Evolutionary conservation across 1,284 basidiomycete genomes (phyloP), one percentile per base, ranked within the genome.

Genomic region (Leccinum subrobustum): DNA sequence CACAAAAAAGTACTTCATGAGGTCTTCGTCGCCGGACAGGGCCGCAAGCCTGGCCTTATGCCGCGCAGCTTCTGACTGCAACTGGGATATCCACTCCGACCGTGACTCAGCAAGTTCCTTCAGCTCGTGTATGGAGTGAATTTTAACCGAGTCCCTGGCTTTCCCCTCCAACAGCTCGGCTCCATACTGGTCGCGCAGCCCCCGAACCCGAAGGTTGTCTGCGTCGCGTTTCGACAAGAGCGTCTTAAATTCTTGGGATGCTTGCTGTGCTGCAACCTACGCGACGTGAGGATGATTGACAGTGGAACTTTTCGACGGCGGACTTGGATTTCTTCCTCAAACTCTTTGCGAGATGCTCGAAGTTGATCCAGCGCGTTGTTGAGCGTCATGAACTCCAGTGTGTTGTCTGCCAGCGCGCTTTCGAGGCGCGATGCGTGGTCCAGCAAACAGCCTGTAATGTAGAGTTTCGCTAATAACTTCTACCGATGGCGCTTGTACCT

Each of bases 1-100:
- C 52, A 80, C 78, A 65, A 86, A 78, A 64, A 95, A 79, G 70
- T 92, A 92, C 3, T 79, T 76, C 68, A 96, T 82, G 52, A 93
- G 79, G 55, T 92, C 88, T 62, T 87, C 83, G 35, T 92, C 83
- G 6, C 89, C 87, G 3, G 83, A 80, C 47, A 86, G 78, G 0
- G 94, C 92, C 14, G 92, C 94, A 6, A 96, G 77, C 42, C 86
- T 83, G 53, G 91, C 83, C 71, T 91, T 93, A 63, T 92, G 78
- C 33, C 96, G 81, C 53, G 81, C 81, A 16, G 93, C 79, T 74
- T 98, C 93, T 2, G 89, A 91, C 59, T 85, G 77, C 42, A 98
- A 75, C 25, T 87, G 83, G 6, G 75, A 75, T 54, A 98, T 88
- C 25, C 95, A 88, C 65, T 92, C 91, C 84, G 81, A 79, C 67